phyloP scores from a whole-genome alignment of 129 eudicot species.

The Pulicaria dysenterica region DNA sequence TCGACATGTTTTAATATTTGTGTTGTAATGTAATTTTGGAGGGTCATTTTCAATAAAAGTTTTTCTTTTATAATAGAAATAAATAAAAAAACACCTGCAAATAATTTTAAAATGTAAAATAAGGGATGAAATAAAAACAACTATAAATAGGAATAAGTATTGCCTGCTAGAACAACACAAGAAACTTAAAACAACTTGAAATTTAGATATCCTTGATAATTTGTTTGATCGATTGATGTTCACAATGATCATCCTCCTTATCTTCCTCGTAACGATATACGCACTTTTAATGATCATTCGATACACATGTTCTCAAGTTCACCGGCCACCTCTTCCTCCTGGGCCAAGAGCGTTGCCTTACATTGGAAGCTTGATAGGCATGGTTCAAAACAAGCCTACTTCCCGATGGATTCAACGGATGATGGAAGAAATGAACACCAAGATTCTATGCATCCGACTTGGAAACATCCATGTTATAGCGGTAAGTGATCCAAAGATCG shows the following conservation, averaged over 20 bases:
- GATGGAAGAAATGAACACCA: constrained; percentile 42
- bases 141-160: no score
- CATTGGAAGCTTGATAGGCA: background rate
- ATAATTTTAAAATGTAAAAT: no score
- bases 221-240: background rate
- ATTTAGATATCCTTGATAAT: no score
- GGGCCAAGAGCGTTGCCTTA: background rate
- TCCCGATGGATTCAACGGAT: constrained; percentile 44
- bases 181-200: no score
- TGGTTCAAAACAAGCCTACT: constrained; percentile 1
- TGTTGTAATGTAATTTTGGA: no score
- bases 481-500: constrained; percentile 34
- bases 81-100: no score
- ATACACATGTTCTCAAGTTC: background rate
- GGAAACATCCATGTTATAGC: constrained; percentile 35
- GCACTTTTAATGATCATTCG: background rate
- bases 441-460: constrained; percentile 33
- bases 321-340: background rate
- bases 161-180: no score
- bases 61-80: no score
- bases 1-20: no score
- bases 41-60: no score
- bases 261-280: background rate
- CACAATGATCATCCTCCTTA: background rate
- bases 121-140: no score